Evolutionary conservation across 768 basidiomycete species (phyloP).

Genomic region (Chalciporus piperatus): DNA sequence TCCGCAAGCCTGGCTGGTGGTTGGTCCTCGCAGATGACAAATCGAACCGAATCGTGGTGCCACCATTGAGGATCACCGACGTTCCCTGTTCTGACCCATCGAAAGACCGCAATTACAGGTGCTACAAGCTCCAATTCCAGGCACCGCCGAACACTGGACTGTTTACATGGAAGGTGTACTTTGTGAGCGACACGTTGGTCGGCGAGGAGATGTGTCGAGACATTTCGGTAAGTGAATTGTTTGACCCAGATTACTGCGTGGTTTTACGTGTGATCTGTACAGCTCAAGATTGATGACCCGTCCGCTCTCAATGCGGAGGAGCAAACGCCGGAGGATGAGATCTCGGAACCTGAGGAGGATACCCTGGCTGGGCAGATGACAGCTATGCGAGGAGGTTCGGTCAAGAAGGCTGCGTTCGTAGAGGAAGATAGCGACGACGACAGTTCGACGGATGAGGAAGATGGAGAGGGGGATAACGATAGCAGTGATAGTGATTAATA

Average conservation of each 20-base stretch:
- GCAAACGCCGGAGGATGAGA: conserved; percentile 78
- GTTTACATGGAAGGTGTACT: conserved; percentile 85
- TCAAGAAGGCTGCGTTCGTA: conserved; percentile 57
- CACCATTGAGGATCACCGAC: conserved; percentile 78
- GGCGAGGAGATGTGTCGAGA: conserved; percentile 73
- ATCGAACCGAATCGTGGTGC: conserved; percentile 79
- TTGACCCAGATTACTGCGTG: neutral
- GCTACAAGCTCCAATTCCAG: conserved; percentile 93
- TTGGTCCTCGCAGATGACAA: conserved; percentile 87
- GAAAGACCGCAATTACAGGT: conserved; percentile 60
- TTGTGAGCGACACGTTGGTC: conserved; percentile 86
- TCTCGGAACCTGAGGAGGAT: conserved; percentile 98
- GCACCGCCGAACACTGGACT: conserved; percentile 81
- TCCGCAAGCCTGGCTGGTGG: conserved; percentile 92
- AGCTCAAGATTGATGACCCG: conserved; percentile 85
- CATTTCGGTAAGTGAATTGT: conserved; percentile 56
- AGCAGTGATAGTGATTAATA: conserved; percentile 27
- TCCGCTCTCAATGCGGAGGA: conserved; percentile 57
- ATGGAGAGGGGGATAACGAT: conserved; percentile 24
- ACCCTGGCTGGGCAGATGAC: conserved; percentile 97
- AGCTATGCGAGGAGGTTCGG: conserved; percentile 83
- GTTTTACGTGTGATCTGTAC: conserved; percentile 10
- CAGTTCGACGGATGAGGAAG: conserved; percentile 30
- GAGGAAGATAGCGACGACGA: conserved; percentile 37
- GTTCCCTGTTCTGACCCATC: conserved; percentile 61